These are phyloP conservation scores for Eucalyptus albens DNA, from an alignment of 345 rosid genomes.

Conservation along the genomic window DNA sequence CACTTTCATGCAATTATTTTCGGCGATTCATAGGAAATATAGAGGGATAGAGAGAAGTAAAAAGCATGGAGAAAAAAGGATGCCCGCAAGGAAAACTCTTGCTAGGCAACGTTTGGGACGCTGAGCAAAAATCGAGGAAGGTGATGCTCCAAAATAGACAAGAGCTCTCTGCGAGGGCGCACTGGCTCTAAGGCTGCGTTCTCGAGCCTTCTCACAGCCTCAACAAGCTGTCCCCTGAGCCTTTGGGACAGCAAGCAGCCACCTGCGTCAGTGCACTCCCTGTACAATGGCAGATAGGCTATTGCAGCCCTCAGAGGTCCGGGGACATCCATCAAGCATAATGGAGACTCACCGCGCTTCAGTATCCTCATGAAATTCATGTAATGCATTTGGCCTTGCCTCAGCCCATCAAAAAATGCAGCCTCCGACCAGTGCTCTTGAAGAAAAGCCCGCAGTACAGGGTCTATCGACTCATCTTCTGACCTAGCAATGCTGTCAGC, in stretches of 20 bases:
- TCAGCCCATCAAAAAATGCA: constrained; percentile 64
- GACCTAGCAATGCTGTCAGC: constrained; percentile 89
- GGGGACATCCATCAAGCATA: constrained; percentile 63
- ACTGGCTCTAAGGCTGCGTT: constrained; percentile 26
- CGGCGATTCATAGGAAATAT: background rate
- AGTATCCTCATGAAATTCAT: constrained; percentile 57
- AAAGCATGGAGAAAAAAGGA: background rate
- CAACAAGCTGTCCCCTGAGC: constrained; percentile 78
- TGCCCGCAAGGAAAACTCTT: background rate
- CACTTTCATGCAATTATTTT: background rate
- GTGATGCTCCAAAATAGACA: constrained; percentile 63
- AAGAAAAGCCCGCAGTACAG: constrained; percentile 61
- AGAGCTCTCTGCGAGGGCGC: constrained; percentile 39
- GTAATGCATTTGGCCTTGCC: constrained; percentile 59
- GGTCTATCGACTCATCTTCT: constrained; percentile 66
- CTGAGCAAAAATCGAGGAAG: constrained; percentile 68
- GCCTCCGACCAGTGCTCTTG: constrained; percentile 86
- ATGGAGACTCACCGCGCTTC: constrained; percentile 62
- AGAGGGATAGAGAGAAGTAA: background rate
- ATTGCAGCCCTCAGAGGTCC: constrained; percentile 69
- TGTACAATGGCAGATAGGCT: constrained; percentile 72
- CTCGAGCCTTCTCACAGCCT: constrained; percentile 66
- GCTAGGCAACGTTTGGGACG: background rate
- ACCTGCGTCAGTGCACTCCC: constrained; percentile 55
- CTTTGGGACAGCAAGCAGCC: constrained; percentile 62